phyloP scores from a whole-genome alignment of 495 filamentous ascomycete species.

The Cairneyella variabilis region DNA sequence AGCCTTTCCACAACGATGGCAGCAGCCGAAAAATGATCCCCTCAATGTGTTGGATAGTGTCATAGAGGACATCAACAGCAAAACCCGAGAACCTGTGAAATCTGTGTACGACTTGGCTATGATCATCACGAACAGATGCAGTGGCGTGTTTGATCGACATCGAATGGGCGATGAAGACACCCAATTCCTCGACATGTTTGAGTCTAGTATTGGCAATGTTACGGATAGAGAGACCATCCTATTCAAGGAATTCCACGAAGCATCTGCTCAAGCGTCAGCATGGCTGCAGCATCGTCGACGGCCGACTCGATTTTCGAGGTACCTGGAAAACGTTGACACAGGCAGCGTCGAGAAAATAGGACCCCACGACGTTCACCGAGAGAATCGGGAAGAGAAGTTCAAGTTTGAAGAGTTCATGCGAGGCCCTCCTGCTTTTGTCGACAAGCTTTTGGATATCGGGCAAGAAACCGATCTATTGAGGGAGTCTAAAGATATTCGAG shows the following conservation, averaged over 20 bases:
- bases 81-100: slow-evolving; percentile 58
- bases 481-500: slow-evolving; percentile 69
- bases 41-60: slow-evolving; percentile 65
- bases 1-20: slow-evolving; percentile 65
- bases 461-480: slow-evolving; percentile 61
- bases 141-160: slow-evolving; percentile 62
- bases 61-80: slow-evolving; percentile 68
- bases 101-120: slow-evolving; percentile 64
- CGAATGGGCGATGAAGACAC: slow-evolving; percentile 59
- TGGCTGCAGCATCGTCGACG: slow-evolving; percentile 61
- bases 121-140: slow-evolving; percentile 62
- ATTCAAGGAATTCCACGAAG: slow-evolving; percentile 60
- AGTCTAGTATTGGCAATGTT: slow-evolving; percentile 58
- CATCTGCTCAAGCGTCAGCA: slow-evolving; percentile 54
- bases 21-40: slow-evolving; percentile 66
- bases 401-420: slow-evolving; percentile 23
- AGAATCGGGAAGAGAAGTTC: slow-evolving; percentile 8
- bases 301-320: slow-evolving; percentile 35
- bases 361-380: slow-evolving; percentile 24
- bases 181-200: slow-evolving; percentile 73
- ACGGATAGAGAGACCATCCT: slow-evolving; percentile 62
- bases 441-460: slow-evolving; percentile 64
- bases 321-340: slow-evolving; percentile 7
- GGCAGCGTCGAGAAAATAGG: slow-evolving; percentile 14
- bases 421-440: slow-evolving; percentile 49